Evolutionary conservation across 108 stramenopile genomes (phyloP), one percentile per base, ranked within the genome.

Genomic region (Epithemia pelagica): DNA sequence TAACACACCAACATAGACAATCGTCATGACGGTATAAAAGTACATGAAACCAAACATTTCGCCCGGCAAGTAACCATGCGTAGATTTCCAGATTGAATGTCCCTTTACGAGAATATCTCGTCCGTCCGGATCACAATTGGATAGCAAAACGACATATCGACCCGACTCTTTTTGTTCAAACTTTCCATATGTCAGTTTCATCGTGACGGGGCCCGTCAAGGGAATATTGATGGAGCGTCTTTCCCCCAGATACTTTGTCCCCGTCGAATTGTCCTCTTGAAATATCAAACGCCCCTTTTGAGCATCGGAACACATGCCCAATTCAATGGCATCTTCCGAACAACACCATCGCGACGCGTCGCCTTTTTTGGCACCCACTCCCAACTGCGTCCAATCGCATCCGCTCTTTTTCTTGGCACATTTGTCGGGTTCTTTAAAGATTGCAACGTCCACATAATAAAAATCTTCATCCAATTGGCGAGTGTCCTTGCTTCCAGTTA

Each of bases 21-120:
- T 30, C 22, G 81, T 79, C 62, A 89, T 19, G 24, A 68, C 25
- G 2, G 66, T 72, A 61, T 80, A 86, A 60, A 90, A 94, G 67
- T 90, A 85, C 92, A 90, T 87, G 28, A 88, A 78, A 20, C 86
- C 92, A 66, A 84, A 94, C 22, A 90, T 58, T 66, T 90, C 81
- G 21, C 92, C 92, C 5, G 92, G 92, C n/a, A 94, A 72, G 28
- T 87, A 94, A 59, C 92, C 92, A 70, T 85, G 84, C 28, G 58
- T 66, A 29, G 87, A 89, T 58, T 76, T 84, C 83, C 83, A 90
- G 3, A 76, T 64, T 31, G 87, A 87, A 30, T 78, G 51, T 20
- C 92, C 92, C 32, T 78, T 62, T 2, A 90, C 80, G 21, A 76
- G 68, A 19, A 90, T 61, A 58, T 72, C 61, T 46, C 92, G 61